These are phyloP conservation scores for Magnolia officinalis DNA, from an alignment of 164 flowering plant genomes.

Conservation along the genomic window DNA sequence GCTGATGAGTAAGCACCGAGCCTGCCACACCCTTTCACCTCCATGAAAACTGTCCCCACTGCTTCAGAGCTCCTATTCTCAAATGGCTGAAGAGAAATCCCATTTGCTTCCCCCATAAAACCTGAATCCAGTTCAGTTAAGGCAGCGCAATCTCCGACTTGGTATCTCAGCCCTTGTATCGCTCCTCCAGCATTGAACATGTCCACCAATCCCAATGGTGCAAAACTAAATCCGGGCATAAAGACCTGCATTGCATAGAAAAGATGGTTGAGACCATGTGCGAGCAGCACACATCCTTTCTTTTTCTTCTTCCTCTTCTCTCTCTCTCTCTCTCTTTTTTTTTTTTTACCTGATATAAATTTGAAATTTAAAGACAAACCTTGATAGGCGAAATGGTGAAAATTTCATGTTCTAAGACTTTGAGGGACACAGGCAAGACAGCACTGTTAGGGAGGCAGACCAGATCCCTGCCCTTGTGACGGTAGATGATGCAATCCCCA, in stretches of 20 bases:
- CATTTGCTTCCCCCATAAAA: not conserved
- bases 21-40: conserved; percentile 77
- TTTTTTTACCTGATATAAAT: not conserved
- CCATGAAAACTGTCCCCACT: conserved; percentile 25
- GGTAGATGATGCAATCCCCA: conserved; percentile 58
- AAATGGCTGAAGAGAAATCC: conserved; percentile 2
- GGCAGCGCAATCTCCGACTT: conserved; percentile 3
- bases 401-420: conserved; percentile 63
- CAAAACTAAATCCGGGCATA: conserved; percentile 55
- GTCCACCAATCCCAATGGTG: conserved; percentile 51
- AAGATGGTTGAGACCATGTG: not conserved
- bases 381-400: conserved; percentile 69
- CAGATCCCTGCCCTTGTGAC: conserved; percentile 44
- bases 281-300: not conserved
- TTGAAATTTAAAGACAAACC: conserved; percentile 4
- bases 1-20: conserved; percentile 71
- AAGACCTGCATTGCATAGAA: conserved; percentile 20
- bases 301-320: too few species aligned
- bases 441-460: conserved; percentile 45
- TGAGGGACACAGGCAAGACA: conserved; percentile 58
- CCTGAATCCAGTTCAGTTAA: conserved; percentile 9
- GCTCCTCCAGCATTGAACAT: conserved; percentile 39
- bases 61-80: conserved; percentile 18
- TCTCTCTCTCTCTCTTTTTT: too few species aligned
- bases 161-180: conserved; percentile 25